phyloP scores from a whole-genome alignment of 2,329 filamentous ascomycete species.

The Pseudophaeomoniella oleicola region DNA sequence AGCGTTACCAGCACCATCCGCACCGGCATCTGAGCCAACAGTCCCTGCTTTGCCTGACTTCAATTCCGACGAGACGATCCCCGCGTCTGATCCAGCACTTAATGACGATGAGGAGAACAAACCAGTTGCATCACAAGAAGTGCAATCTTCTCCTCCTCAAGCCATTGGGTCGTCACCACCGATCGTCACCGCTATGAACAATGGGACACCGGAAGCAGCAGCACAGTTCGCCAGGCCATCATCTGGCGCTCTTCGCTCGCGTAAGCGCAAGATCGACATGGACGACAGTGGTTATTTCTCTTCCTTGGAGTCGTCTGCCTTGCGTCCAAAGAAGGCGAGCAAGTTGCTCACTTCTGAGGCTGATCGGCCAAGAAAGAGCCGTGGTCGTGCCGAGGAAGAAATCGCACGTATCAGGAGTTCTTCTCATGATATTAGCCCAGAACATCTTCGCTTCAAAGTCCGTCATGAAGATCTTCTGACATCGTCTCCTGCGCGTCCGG shows the following conservation, averaged over 20 bases:
- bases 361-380: slow-evolving; percentile 63
- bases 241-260: slow-evolving; percentile 48
- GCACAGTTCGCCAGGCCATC: slow-evolving; percentile 29
- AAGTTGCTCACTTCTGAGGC: slow-evolving; percentile 60
- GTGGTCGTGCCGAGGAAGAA: slow-evolving; percentile 86
- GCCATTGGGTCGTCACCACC: slow-evolving; percentile 83
- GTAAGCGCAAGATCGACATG: slow-evolving; percentile 66
- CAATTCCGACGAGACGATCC: slow-evolving; percentile 66
- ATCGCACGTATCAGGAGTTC: slow-evolving; percentile 86
- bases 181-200: slow-evolving; percentile 49
- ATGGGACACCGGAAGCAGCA: slow-evolving; percentile 48
- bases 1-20: slow-evolving; percentile 21
- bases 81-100: slow-evolving; percentile 50
- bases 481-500: slow-evolving; percentile 9
- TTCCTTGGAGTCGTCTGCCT: slow-evolving; percentile 79
- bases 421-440: slow-evolving; percentile 75
- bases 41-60: slow-evolving; percentile 32
- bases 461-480: slow-evolving; percentile 10
- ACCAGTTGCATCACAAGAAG: slow-evolving; percentile 14
- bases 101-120: slow-evolving; percentile 35
- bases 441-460: slow-evolving; percentile 36
- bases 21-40: slow-evolving; percentile 18
- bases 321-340: slow-evolving; percentile 52
- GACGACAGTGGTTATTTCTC: slow-evolving; percentile 97
- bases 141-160: slow-evolving; percentile 33